phyloP scores from a whole-genome alignment of 495 filamentous ascomycete species.

The Xylaria venustula region DNA sequence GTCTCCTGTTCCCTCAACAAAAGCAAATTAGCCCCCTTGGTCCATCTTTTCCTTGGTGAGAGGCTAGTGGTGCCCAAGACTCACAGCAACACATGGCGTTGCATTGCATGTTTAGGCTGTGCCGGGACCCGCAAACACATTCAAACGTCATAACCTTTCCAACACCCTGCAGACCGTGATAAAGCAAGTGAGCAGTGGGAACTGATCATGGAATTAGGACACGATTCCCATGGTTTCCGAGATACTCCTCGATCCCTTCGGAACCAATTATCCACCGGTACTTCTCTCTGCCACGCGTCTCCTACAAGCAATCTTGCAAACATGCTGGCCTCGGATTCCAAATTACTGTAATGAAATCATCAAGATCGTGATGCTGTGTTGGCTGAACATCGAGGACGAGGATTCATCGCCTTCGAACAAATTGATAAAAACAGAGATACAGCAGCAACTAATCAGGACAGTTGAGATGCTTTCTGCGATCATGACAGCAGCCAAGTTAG shows the following conservation, averaged over 20 bases:
- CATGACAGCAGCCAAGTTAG: slow-evolving; percentile 26
- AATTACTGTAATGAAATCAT: slow-evolving; percentile 69
- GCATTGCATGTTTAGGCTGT: background rate
- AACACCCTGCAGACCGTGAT: background rate
- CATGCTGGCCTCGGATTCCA: slow-evolving; percentile 70
- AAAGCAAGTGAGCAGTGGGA: background rate
- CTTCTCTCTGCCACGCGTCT: slow-evolving; percentile 53
- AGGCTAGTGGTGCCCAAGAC: background rate
- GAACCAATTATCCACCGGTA: slow-evolving; percentile 52
- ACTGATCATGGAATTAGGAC: slow-evolving; percentile 40
- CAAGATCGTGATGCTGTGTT: slow-evolving; percentile 62
- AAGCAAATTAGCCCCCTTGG: background rate
- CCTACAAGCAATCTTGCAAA: slow-evolving; percentile 59
- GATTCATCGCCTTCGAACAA: slow-evolving; percentile 19
- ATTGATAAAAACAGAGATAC: slow-evolving; percentile 31
- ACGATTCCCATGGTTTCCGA: slow-evolving; percentile 65
- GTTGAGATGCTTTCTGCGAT: slow-evolving; percentile 31
- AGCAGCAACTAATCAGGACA: slow-evolving; percentile 44
- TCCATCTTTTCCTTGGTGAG: background rate
- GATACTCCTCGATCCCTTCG: slow-evolving; percentile 70
- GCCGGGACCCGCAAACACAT: background rate
- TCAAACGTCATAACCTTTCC: background rate
- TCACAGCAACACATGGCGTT: background rate
- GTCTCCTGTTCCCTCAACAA: background rate
- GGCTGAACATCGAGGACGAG: slow-evolving; percentile 58